These are phyloP conservation scores for Trichosanthes cucumerina DNA, from an alignment of 306 rosid species.

Conservation along the genomic window DNA sequence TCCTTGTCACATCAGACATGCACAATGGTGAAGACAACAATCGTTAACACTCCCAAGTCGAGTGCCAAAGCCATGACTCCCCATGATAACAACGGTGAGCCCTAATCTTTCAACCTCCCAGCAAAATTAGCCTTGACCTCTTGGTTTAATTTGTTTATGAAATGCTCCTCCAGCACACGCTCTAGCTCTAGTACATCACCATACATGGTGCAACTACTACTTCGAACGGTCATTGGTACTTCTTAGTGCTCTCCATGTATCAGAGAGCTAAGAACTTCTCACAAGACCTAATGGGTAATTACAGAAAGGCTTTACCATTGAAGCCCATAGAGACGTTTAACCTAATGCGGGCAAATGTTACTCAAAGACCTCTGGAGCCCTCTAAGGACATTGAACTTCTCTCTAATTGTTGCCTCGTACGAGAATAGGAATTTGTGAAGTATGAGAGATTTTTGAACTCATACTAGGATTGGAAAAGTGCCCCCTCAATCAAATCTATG, in stretches of 20 bases:
- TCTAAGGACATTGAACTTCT: too few species aligned
- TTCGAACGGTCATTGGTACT: not conserved
- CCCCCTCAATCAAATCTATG: not conserved
- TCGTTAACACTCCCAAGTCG: constrained; percentile 83
- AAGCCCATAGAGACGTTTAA: too few species aligned
- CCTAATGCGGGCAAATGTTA: too few species aligned
- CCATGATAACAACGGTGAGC: constrained; percentile 86
- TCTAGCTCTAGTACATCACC: not conserved
- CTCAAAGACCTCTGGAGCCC: too few species aligned
- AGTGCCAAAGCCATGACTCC: constrained; percentile 81
- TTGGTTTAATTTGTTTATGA: not conserved
- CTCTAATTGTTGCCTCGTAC: not conserved
- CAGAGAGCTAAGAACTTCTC: not conserved
- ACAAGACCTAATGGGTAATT: too few species aligned
- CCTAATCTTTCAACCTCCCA: constrained; percentile 88
- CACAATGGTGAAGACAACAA: constrained; percentile 80
- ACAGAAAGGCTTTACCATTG: too few species aligned
- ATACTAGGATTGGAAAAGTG: not conserved
- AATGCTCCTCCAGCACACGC: not conserved
- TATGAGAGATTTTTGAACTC: not conserved
- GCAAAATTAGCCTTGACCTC: constrained; percentile 19
- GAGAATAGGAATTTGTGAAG: not conserved
- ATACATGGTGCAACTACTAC: not conserved
- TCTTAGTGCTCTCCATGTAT: not conserved
- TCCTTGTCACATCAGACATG: constrained; percentile 66